Evolutionary conservation across 345 rosid species (phyloP), one percentile per base, ranked within the genome.

Genomic region (Citrus cavaleriei): DNA sequence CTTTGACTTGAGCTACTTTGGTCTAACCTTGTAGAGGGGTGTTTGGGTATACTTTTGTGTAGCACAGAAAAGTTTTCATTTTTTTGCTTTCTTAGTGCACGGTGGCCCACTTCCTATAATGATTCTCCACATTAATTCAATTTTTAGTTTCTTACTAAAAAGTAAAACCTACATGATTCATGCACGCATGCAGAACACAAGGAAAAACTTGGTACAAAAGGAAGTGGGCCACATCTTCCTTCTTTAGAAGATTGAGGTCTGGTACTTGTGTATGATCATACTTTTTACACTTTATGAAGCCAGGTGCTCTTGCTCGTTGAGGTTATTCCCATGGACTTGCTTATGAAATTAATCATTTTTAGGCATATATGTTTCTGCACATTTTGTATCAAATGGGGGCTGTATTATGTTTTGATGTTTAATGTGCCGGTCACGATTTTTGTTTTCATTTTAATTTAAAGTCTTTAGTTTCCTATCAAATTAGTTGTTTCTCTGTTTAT

Each of bases 401-500:
- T 75, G 14, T 21, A 32, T 74, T 49, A 4, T 68, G 70, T 30
- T 28, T 71, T 9, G 6, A 51, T 68, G 37, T 74, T 70, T 37
- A 18, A 57, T 68, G 30, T 59, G 74, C 63, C 24, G 10, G 3
- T n/a, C 34, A 70, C n/a, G 34, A 74, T 42, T 74, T 59, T 24
- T 35, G 61, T 74, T 62, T 74, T 63, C 35, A 61, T 65, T 51
- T 51, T 51, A 14, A 51, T 51, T 42, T 16, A 51, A 51, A 16
- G 5, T 16, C 21, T 51, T 54, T 54, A 4, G 22, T 54, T 54
- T 18, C 58, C 58, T 54, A 54, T 54, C 7, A 19, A 54, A 54
- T 19, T 16, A 80, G 24, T 74, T 59, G 63, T 46, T 71, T 51
- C 0, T 80, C 49, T 70, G 49, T 70, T 69, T 24, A 66, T 77